Percentiles rank a stretch among this genome's conserved stretches.
Conservation (phyloP, 768 basidiomycete genomes). For the Calocybe indica region DNA sequence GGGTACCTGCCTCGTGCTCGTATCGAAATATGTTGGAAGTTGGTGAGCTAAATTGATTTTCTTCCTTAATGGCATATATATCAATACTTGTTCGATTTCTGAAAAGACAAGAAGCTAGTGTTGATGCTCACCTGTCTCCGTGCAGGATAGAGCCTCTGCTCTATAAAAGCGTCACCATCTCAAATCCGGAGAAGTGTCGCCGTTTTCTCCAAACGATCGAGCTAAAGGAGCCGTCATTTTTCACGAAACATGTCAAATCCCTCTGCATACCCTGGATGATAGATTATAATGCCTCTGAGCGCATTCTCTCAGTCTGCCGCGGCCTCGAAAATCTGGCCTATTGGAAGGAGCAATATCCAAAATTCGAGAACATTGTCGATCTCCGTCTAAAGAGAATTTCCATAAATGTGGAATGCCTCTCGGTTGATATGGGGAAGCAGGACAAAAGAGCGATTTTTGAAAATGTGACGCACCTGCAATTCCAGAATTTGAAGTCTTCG, state of each 20-base stretch:
- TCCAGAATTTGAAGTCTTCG: slow-evolving; percentile 10
- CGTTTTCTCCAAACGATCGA: slow-evolving; percentile 14
- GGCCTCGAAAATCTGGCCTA: slow-evolving; percentile 18
- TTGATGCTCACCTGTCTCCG: no score
- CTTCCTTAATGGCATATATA: no score
- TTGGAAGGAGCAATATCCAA: slow-evolving; percentile 11
- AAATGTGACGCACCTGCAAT: slow-evolving; percentile 16
- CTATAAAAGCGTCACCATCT: slow-evolving; percentile 17
- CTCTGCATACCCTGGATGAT: slow-evolving; percentile 20
- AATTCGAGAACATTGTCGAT: slow-evolving; percentile 13
- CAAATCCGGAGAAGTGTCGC: slow-evolving; percentile 8
- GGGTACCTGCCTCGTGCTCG: no score
- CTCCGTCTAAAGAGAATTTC: slow-evolving; percentile 17
- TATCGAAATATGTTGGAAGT: no score
- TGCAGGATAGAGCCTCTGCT: slow-evolving; percentile 17
- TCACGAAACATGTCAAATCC: slow-evolving; percentile 17
- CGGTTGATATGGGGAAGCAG: slow-evolving; percentile 5
- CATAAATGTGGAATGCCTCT: slow-evolving; percentile 17
- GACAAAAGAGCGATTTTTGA: slow-evolving; percentile 18
- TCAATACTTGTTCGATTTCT: no score
- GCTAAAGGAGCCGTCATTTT: slow-evolving; percentile 13
- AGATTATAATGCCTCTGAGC: slow-evolving; percentile 7
- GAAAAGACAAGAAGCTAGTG: no score
- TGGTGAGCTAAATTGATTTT: no score
- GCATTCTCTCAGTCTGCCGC: slow-evolving; percentile 16